Evolutionary conservation across 1,139 yeast species (phyloP), one percentile per base, ranked within the genome.

Genomic region (Suhomyces terraborum): DNA sequence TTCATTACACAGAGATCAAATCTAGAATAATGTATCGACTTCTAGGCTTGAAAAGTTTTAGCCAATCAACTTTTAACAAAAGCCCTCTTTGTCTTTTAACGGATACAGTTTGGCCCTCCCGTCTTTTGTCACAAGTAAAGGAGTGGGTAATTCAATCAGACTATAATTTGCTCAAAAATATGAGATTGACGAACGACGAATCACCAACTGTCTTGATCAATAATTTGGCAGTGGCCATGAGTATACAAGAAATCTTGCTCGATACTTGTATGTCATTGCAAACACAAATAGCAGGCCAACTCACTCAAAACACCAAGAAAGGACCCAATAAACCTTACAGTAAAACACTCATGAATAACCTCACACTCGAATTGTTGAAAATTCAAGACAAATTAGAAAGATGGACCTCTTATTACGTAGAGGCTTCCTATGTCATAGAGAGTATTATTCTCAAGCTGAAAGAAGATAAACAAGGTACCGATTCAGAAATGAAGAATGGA

Each of bases 211-310:
- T 23, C 7, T 21, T 14, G 8, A 19, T 39, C 13, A 25, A 29
- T 8, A 39, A 38, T 9, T 34, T 52, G 18, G 46, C 51, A 2
- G 46, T 64, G 8, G 47, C 62, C 2, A 56, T 66, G 1, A 56
- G 71, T 0, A 55, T 84, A 0, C 73, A 70, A 48, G 96, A 87
- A 51, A 50, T 83, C 0, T 56, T 84, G 21, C 70, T 81, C 0
- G 87, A 87, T 53, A 47, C 53, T 3, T 75, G 63, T 47, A 61
- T 75, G n/a, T 45, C 57, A 24, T 41, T 62, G 37, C 62, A 71
- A 52, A 42, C 53, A 27, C 62, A 67, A 49, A 51, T 64, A 36
- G 46, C 61, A 17, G 31, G 18, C 5, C 33, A 51, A 6, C 38
- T 56, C 6, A 46, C 58, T 8, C 54, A 50, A 16, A 44, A 45